Base-by-base conservation (phyloP, 139 green algal species). In the Asterochloris sp. region DNA sequence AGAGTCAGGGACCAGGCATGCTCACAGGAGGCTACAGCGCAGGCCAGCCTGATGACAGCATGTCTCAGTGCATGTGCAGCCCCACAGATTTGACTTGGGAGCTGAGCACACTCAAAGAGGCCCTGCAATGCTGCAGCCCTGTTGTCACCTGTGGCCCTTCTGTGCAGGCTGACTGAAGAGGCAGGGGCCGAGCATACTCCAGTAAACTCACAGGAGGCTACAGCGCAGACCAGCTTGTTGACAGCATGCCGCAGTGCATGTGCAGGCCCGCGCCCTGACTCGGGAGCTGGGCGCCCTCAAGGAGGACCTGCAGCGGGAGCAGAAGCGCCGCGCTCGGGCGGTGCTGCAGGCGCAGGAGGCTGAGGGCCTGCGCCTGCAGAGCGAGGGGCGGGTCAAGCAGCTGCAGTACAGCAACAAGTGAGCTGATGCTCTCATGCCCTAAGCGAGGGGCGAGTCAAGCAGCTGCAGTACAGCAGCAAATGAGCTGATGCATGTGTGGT, bases 361-460 rank as follows among this genome's bases (percentile, higher is more conserved):
- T 24, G 85, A 91, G 13, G 87, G 88, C 13, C 75, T 83, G 9
- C 64, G 28, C 0, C 27, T 29, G 10, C 66, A 67, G 0, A 62
- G 69, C 9, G 80, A 90, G 24, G 27, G 61, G 0, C 62, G 83
- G 0, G 38, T 76, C 0, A 79, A 83, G 71, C 79, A 87, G 79
- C 85, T 93, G 26, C n/a, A 76, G 0, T 93, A 93, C 76, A 83
- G 82, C 62, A 93, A 93, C 82, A 85, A 63, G 84, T 83, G 62
- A 69, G 38, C 19, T 26, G 21, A 8, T 24, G 21, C 17, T 21
- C 66, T 10, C 21, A 26, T 21, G 21, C n/a, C n/a, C n/a, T n/a
- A n/a, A n/a, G n/a, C n/a, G n/a, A n/a, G n/a, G n/a, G n/a, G n/a
- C n/a, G n/a, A n/a, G n/a, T n/a, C 11, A 38, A 2, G 74, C 16